Conservation (phyloP, 345 rosid species). For the Punica granatum region DNA sequence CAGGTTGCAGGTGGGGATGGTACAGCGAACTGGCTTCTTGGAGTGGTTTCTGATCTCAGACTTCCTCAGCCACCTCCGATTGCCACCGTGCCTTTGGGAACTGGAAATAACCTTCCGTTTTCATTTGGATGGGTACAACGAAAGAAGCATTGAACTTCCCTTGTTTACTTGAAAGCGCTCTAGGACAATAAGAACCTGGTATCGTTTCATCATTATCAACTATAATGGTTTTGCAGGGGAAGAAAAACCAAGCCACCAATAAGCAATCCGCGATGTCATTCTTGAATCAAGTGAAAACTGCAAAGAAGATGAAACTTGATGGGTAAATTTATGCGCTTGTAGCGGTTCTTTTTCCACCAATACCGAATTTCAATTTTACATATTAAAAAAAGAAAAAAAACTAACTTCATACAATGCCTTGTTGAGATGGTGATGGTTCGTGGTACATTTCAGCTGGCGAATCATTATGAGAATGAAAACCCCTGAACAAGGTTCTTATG, state of each 20-base stretch:
- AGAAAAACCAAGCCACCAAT: constrained; percentile 64
- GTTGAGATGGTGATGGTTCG: not conserved
- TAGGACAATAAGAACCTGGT: not conserved
- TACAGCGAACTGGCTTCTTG: constrained; percentile 68
- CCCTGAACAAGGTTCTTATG: constrained; percentile 47
- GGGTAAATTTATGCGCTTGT: constrained; percentile 27
- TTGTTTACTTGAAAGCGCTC: too few species aligned
- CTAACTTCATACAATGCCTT: too few species aligned
- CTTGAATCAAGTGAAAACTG: constrained; percentile 43
- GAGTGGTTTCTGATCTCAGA: constrained; percentile 65
- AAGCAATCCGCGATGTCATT: constrained; percentile 31
- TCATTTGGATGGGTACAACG: constrained; percentile 63
- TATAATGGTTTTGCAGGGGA: constrained; percentile 43
- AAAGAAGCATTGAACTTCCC: too few species aligned
- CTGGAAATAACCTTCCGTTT: constrained; percentile 69
- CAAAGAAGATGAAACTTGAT: constrained; percentile 61
- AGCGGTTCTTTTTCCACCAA: too few species aligned
- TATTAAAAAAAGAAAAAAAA: too few species aligned
- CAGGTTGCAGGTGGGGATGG: constrained; percentile 82
- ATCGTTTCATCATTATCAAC: constrained; percentile 4
- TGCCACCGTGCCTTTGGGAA: constrained; percentile 64
- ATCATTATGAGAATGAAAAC: constrained; percentile 49
- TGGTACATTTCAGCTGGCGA: constrained; percentile 50
- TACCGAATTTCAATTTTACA: too few species aligned
- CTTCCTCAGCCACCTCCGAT: constrained; percentile 54